Base-by-base conservation (phyloP, 2,329 filamentous ascomycete genomes). In the Cladosporium sp. region DNA sequence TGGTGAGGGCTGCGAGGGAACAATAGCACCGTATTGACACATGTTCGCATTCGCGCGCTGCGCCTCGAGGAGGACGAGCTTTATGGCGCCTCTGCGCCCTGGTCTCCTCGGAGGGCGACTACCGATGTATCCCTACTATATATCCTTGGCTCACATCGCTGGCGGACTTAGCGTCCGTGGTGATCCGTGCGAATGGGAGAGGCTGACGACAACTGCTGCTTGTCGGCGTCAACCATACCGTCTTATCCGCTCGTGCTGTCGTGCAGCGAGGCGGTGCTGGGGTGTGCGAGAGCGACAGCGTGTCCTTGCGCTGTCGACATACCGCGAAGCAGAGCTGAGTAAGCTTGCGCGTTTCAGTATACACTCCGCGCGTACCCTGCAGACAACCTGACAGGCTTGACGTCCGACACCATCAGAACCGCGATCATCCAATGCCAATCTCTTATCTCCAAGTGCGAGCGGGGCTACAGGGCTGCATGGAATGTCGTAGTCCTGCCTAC, bases 81-180 rank as follows among this genome's bases (percentile, higher is more conserved):
- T 39, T 39, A 39, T 32, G 28, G 28, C 28, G 28, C 28, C 28
- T 32, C 28, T 10, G 28, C 28, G 28, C 28, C 28, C 28, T 32
- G 28, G 28, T 32, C 28, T 7, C 4, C 28, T 10, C 9, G 28
- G 4, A 10, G 28, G 25, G 42, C n/a, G 28, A 9, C n/a, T 48
- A 32, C 28, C 28, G 45, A 20, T 48, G 25, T 34, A 45, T 19
- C 20, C 3, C 39, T 22, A 42, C 51, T 44, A 19, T 42, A 44
- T 40, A 54, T 54, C 51, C 51, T 54, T 54, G 51, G 51, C 51
- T 45, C 51, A 24, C 37, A 54, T 54, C 51, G 28, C 28, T 49
- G 24, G 22, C 42, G 25, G 24, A n/a, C 15, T 25, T 48, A 48
- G 45, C 45, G 45, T 48, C 45, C 45, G 45, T 35, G 15, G 25